Evolutionary conservation across 2,329 filamentous ascomycete genomes (phyloP), one percentile per base, ranked within the genome.

Genomic region (Aspergillus ochraceus): DNA sequence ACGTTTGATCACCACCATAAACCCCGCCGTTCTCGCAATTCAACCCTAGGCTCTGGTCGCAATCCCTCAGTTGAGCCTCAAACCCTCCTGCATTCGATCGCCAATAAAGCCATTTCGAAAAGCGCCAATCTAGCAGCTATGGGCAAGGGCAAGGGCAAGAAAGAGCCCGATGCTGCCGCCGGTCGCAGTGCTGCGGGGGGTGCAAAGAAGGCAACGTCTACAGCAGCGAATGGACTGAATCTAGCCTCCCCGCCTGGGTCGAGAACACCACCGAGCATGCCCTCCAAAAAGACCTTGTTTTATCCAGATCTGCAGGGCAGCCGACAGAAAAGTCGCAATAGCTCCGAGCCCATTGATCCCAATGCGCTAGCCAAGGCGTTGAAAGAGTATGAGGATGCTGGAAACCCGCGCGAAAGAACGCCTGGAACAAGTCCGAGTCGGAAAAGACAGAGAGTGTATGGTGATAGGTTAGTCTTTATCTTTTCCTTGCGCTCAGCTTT

Each of bases 401-500:
- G 84, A n/a, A 80, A 80, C 60, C 79, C 80, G 51, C 77, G 86
- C 68, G 86, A 88, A 64, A 81, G 83, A 58, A 89, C 87, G 30
- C 87, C 88, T 4, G 84, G 81, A 49, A 82, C 84, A 30, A 90
- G 87, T 72, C 88, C 88, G 4, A 88, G 86, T 72, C 80, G 88
- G 62, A 90, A 90, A 76, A 81, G 87, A 64, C 87, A 88, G 73
- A 81, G 87, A 63, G 79, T 89, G 19, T 88, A 90, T 70, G 86
- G 86, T 54, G 83, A 85, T 64, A 80, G 82, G 88, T 90, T 64
- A 70, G 81, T 72, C 6, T 8, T 20, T 26, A 32, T 45, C 32
- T n/a, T 20, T 14, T n/a, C 19, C 42, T 36, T 53, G 52, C 26
- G 20, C 45, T 50, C 63, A 24, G 19, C 51, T 17, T 6, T 8